Conservation (phyloP, 208 protist genomes). For the Acanthamoeba royreba region DNA sequence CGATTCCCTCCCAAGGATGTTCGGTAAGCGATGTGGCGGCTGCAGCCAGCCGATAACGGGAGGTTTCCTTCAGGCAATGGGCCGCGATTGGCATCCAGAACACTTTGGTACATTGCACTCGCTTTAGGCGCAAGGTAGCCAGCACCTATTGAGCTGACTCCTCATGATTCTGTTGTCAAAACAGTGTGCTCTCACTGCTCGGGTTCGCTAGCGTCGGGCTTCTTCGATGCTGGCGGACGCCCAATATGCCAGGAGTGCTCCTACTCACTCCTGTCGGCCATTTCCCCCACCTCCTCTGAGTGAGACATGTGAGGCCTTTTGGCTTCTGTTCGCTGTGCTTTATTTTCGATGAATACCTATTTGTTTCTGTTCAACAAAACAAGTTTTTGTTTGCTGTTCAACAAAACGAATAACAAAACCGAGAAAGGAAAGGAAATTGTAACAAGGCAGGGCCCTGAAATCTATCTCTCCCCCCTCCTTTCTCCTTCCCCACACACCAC, state of each 20-base stretch:
- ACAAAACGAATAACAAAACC: too few relatives aligned
- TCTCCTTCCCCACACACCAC: too few relatives aligned
- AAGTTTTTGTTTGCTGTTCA: not conserved
- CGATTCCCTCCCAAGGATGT: not conserved
- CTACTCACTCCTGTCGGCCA: not conserved
- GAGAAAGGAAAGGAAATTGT: too few relatives aligned
- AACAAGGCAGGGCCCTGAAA: too few relatives aligned
- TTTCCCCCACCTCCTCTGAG: not conserved
- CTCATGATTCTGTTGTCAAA: not conserved
- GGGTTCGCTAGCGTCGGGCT: not conserved
- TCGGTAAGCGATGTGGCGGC: not conserved
- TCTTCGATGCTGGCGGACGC: not conserved
- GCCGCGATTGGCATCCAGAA: not conserved
- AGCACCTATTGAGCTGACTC: not conserved
- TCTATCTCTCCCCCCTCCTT: too few relatives aligned
- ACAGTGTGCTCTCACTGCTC: not conserved
- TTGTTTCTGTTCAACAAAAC: too few relatives aligned
- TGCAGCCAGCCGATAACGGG: not conserved
- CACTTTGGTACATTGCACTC: not conserved
- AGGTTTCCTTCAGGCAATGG: slow-evolving; percentile 2
- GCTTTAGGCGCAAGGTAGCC: not conserved
- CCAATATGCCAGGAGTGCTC: not conserved
- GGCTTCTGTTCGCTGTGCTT: not conserved
- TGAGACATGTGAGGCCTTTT: not conserved
- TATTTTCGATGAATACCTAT: too few relatives aligned